These are phyloP conservation scores for Plasmodium coatneyi DNA, from an alignment of 169 alveolate species.

Conservation along the genomic window DNA sequence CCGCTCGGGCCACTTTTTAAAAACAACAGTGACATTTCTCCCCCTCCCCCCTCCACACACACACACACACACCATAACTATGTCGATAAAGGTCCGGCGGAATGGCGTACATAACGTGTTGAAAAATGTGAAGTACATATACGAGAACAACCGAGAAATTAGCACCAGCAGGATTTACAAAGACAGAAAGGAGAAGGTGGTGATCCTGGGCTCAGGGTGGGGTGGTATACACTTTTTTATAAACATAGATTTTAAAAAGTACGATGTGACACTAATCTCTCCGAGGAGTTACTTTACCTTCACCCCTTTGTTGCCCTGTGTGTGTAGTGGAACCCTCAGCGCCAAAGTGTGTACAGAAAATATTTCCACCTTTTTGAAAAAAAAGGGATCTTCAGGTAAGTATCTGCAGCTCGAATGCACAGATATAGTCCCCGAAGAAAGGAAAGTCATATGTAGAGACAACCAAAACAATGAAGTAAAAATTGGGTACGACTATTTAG, in stretches of 20 bases:
- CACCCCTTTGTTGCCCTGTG: conserved; percentile 84
- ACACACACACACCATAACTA: neutral
- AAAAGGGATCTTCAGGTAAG: conserved; percentile 26
- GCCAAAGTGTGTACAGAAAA: conserved; percentile 79
- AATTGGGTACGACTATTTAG: conserved; percentile 78
- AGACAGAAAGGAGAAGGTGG: conserved; percentile 63
- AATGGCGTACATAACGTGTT: neutral
- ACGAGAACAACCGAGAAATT: conserved; percentile 6
- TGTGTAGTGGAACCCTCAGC: conserved; percentile 78
- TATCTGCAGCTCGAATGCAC: conserved; percentile 76
- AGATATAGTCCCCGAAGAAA: conserved; percentile 34
- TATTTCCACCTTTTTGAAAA: conserved; percentile 62
- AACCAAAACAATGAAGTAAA: conserved; percentile 25
- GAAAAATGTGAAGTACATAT: neutral
- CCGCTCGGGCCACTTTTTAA: neutral
- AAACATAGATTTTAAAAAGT: conserved; percentile 78
- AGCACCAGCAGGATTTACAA: neutral
- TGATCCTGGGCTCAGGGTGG: conserved; percentile 86
- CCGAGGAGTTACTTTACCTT: conserved; percentile 86
- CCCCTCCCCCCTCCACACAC: neutral
- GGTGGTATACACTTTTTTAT: conserved; percentile 79
- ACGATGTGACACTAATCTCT: conserved; percentile 80
- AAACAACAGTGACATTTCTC: neutral
- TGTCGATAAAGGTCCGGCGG: neutral
- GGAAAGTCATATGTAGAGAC: conserved; percentile 24